Conservation (phyloP, 2,329 filamentous ascomycete species). For the Pseudogymnoascus sp. region DNA sequence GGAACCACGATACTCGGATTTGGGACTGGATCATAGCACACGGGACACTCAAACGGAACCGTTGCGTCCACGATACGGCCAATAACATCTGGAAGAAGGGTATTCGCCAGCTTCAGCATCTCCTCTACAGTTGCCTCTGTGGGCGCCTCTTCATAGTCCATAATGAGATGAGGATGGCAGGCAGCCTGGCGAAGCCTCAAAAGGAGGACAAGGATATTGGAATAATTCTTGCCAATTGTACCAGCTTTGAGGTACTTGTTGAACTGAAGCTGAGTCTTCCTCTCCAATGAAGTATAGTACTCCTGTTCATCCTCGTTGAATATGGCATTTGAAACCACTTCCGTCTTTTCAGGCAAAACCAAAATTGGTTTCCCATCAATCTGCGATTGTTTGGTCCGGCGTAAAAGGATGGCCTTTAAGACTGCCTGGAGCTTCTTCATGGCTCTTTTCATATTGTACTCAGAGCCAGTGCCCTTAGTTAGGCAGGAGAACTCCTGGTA, state of each 20-base stretch:
- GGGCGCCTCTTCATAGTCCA: constrained; percentile 47
- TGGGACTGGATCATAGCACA: constrained; percentile 69
- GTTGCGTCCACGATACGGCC: constrained; percentile 48
- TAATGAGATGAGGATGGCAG: constrained; percentile 68
- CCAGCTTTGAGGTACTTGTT: constrained; percentile 67
- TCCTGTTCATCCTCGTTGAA: constrained; percentile 59
- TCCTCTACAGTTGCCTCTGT: constrained; percentile 13
- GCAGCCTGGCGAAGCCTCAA: constrained; percentile 74
- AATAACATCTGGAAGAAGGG: constrained; percentile 54
- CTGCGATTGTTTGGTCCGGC: constrained; percentile 70
- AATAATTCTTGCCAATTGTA: constrained; percentile 66
- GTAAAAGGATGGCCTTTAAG: constrained; percentile 72
- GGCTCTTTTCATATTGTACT: constrained; percentile 33
- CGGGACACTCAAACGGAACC: constrained; percentile 63
- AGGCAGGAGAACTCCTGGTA: constrained; percentile 35
- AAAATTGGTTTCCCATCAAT: constrained; percentile 77
- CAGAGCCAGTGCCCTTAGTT: constrained; percentile 18
- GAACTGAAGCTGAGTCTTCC: constrained; percentile 60
- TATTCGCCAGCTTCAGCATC: constrained; percentile 55
- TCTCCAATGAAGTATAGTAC: constrained; percentile 62
- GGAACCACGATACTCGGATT: constrained; percentile 75
- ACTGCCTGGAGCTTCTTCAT: constrained; percentile 69
- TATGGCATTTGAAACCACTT: constrained; percentile 52
- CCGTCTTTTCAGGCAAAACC: constrained; percentile 57
- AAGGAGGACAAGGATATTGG: constrained; percentile 71